Conservation (phyloP, 164 flowering plant species). For the Stephania yunnanensis region DNA sequence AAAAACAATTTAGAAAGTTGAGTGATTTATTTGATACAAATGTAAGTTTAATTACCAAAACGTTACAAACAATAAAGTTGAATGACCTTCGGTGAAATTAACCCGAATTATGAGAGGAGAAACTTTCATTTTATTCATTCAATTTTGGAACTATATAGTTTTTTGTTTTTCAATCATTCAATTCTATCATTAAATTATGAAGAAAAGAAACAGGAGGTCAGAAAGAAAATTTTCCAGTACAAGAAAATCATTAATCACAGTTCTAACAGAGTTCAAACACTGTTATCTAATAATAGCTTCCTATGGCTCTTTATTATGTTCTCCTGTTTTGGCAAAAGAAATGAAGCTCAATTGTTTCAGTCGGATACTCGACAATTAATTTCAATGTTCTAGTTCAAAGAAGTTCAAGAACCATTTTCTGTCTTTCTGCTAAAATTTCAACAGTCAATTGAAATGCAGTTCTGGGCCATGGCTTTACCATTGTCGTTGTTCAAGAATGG, state of each 20-base stretch:
- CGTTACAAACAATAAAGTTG: too few species aligned
- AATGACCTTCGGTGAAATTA: too few species aligned
- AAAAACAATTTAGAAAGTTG: too few species aligned
- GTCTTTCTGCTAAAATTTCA: constrained; percentile 17
- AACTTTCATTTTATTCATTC: too few species aligned
- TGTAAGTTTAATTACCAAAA: too few species aligned
- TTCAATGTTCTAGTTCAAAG: background rate
- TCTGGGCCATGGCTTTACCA: constrained; percentile 26
- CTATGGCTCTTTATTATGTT: background rate
- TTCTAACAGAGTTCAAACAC: background rate
- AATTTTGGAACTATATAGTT: too few species aligned
- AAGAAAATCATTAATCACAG: background rate
- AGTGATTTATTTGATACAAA: too few species aligned
- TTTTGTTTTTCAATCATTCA: too few species aligned
- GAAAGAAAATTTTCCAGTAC: background rate
- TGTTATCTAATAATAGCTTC: background rate
- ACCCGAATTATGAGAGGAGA: too few species aligned
- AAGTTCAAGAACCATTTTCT: background rate
- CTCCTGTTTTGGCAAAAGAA: background rate
- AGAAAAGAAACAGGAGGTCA: background rate
- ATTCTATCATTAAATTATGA: background rate
- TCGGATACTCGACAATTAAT: background rate
- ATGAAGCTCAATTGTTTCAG: background rate
- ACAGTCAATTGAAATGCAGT: constrained; percentile 87
- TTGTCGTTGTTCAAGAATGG: constrained; percentile 57